Conservation (phyloP, 352 stramenopile species). For the Phytopythium kandeliae region DNA sequence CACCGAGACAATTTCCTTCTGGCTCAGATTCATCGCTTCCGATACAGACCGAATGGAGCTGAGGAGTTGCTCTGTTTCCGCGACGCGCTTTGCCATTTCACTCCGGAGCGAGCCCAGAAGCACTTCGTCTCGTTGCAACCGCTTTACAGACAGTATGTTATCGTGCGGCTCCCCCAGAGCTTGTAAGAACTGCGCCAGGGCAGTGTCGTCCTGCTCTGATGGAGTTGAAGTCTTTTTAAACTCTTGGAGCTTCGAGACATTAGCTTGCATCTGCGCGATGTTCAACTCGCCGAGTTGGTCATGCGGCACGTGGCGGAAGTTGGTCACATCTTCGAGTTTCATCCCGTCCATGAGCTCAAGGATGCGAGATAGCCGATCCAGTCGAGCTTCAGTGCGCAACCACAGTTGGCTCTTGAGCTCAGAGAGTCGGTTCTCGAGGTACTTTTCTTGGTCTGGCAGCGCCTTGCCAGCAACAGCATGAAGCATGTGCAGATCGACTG, state of each 20-base stretch:
- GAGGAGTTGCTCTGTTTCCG: conserved; percentile 41
- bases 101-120: conserved; percentile 43
- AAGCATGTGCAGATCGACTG: conserved; percentile 33
- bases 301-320: conserved; percentile 40
- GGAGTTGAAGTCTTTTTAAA: conserved; percentile 18
- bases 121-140: conserved; percentile 28
- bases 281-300: conserved; percentile 21
- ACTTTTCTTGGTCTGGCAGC: conserved; percentile 51
- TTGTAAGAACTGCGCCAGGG: conserved; percentile 5
- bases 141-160: conserved; percentile 14
- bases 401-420: conserved; percentile 38
- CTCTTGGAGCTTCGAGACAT: conserved; percentile 11
- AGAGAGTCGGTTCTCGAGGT: conserved; percentile 21
- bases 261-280: background rate
- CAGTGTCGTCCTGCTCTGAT: conserved; percentile 10
- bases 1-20: conserved; percentile 38
- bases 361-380: conserved; percentile 29
- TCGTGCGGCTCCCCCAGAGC: conserved; percentile 12
- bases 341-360: conserved; percentile 29
- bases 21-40: conserved; percentile 32
- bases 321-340: conserved; percentile 20
- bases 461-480: conserved; percentile 24
- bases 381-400: conserved; percentile 28
- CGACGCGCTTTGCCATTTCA: conserved; percentile 56
- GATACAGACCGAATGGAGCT: conserved; percentile 38